Conservation (phyloP, 2,329 filamentous ascomycete species). For the Xylaria sp. region DNA sequence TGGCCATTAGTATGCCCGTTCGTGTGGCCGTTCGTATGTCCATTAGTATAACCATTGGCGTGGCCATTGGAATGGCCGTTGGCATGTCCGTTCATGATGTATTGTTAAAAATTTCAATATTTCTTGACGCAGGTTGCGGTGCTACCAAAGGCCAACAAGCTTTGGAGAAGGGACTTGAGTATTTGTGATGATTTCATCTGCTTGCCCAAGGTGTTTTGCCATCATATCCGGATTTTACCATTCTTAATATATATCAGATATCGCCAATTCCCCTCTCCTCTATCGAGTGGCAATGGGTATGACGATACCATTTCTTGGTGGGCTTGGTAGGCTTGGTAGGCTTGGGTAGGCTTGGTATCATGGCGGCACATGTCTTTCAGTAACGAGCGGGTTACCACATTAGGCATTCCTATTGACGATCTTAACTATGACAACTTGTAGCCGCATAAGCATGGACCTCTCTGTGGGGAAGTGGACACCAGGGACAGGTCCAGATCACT, state of each 20-base stretch:
- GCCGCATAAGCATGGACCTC: slow-evolving; percentile 28
- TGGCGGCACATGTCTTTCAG: background rate
- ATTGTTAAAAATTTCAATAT: background rate
- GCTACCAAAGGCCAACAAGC: background rate
- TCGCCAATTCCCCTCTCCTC: background rate
- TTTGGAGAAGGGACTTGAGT: background rate
- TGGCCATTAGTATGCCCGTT: slow-evolving; percentile 42
- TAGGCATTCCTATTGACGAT: slow-evolving; percentile 30
- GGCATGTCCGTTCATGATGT: slow-evolving; percentile 24
- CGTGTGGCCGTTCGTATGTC: slow-evolving; percentile 34
- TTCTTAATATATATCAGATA: slow-evolving; percentile 7
- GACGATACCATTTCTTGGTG: background rate
- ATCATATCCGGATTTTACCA: background rate
- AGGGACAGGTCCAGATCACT: slow-evolving; percentile 27
- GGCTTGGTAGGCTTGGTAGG: slow-evolving; percentile 18
- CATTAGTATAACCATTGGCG: slow-evolving; percentile 23
- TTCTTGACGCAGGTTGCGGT: background rate
- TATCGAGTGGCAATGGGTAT: slow-evolving; percentile 19
- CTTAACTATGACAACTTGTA: slow-evolving; percentile 27
- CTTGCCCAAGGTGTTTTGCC: slow-evolving; percentile 4
- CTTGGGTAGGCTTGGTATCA: slow-evolving; percentile 14
- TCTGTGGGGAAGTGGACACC: slow-evolving; percentile 35
- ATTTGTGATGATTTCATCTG: background rate
- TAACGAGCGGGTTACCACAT: slow-evolving; percentile 32
- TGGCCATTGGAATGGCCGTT: slow-evolving; percentile 5